Evolutionary conservation across 805 yeast genomes (phyloP).

Genomic region (Ogataea siamensis): DNA sequence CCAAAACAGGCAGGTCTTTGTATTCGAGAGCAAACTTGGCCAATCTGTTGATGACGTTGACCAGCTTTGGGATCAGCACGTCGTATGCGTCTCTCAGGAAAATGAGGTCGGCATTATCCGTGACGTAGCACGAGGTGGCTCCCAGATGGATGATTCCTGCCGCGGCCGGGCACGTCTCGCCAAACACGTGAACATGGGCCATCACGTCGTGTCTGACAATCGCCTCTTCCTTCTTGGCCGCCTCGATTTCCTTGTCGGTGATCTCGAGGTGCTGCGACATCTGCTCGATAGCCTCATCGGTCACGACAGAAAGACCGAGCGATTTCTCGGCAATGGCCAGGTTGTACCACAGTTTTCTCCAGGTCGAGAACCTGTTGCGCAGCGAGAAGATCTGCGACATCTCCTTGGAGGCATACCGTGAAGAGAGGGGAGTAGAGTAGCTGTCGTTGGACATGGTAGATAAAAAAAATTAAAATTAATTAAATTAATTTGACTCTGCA

Average conservation of each 20-base stretch:
- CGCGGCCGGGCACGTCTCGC: constrained; percentile 89
- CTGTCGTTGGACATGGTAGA: constrained; percentile 52
- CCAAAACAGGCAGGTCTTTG: constrained; percentile 94
- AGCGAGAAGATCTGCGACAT: constrained; percentile 91
- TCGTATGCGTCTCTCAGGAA: constrained; percentile 96
- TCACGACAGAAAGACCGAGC: constrained; percentile 78
- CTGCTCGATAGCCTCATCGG: constrained; percentile 89
- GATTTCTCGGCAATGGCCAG: constrained; percentile 94
- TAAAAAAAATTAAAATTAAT: constrained; percentile 6
- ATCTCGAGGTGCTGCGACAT: constrained; percentile 75
- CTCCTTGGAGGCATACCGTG: constrained; percentile 97
- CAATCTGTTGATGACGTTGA: constrained; percentile 90
- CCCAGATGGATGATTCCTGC: constrained; percentile 98
- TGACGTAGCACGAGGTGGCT: constrained; percentile 96
- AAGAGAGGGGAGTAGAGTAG: constrained; percentile 89
- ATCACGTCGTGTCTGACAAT: constrained; percentile 98
- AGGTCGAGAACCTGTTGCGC: constrained; percentile 92
- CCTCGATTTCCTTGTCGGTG: constrained; percentile 89
- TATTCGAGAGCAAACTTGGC: constrained; percentile 83
- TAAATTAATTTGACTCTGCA: constrained; percentile 11
- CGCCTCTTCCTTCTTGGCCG: constrained; percentile 90
- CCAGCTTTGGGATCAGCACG: constrained; percentile 87
- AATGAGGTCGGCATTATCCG: constrained; percentile 97
- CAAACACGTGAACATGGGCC: constrained; percentile 98
- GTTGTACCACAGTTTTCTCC: constrained; percentile 97